Conservation (phyloP, 306 rosid genomes). For the Quercus glauca region DNA sequence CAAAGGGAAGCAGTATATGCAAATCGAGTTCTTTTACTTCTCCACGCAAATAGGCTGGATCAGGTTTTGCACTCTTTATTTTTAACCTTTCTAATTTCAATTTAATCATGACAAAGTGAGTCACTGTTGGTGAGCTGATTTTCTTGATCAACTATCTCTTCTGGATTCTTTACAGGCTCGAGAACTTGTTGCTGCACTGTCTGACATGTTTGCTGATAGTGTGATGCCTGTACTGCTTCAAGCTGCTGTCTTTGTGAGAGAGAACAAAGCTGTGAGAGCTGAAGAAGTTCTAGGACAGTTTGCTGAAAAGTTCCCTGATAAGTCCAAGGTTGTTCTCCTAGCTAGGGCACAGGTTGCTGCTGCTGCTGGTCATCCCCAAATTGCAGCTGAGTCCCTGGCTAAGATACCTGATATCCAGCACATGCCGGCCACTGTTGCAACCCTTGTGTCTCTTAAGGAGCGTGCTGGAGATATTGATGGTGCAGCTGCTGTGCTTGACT, state of each 20-base stretch:
- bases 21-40: conserved; percentile 82
- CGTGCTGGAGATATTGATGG: conserved; percentile 88
- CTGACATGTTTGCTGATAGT: conserved; percentile 75
- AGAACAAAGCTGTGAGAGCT: conserved; percentile 88
- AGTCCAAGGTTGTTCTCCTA: conserved; percentile 60
- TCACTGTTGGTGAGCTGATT: conserved; percentile 4
- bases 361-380: conserved; percentile 78
- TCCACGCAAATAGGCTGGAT: conserved; percentile 85
- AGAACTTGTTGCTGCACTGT: conserved; percentile 75
- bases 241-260: conserved; percentile 87
- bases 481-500: conserved; percentile 79
- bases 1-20: conserved; percentile 78
- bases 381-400: conserved; percentile 85
- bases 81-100: background rate
- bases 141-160: conserved; percentile 24
- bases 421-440: conserved; percentile 94
- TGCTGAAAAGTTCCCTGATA: conserved; percentile 78
- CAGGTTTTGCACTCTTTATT: conserved; percentile 54
- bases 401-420: conserved; percentile 82
- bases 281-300: conserved; percentile 79
- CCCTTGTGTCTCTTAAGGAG: conserved; percentile 86
- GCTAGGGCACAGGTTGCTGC: conserved; percentile 97
- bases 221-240: conserved; percentile 71
- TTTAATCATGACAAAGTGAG: background rate
- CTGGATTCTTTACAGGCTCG: conserved; percentile 56